Percentiles rank a stretch among this genome's conserved stretches.
Evolutionary conservation across 208 protist species (phyloP).

Genomic region (Trypanosoma vivax): DNA sequence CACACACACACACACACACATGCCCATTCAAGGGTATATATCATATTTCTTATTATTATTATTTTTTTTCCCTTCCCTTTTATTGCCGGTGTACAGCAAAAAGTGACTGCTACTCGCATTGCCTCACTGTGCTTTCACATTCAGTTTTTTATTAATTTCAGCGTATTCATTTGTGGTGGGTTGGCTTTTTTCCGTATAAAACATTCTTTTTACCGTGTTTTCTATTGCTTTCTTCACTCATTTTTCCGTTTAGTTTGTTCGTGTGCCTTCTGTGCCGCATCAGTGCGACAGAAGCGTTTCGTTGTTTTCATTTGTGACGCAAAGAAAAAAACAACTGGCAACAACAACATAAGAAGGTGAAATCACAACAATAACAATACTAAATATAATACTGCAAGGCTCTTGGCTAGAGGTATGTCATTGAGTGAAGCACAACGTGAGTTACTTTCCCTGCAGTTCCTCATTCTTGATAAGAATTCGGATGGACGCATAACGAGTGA

Average conservation of each 20-base stretch:
- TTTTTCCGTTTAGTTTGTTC: too few species aligned
- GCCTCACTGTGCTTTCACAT: background rate
- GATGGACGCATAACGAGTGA: constrained; percentile 96
- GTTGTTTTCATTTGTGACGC: too few species aligned
- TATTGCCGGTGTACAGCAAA: background rate
- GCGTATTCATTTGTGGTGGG: too few species aligned
- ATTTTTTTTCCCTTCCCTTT: constrained; percentile 8
- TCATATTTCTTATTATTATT: background rate
- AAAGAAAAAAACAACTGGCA: too few species aligned
- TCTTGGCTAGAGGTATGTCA: constrained; percentile 16
- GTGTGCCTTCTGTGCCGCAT: too few species aligned
- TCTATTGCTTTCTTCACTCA: too few species aligned
- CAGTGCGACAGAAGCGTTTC: too few species aligned
- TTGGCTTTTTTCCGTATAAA: too few species aligned
- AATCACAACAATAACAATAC: too few species aligned
- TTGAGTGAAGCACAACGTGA: constrained; percentile 96
- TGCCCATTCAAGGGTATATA: background rate
- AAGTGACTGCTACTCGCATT: background rate
- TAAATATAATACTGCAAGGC: background rate
- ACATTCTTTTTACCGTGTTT: too few species aligned
- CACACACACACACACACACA: background rate
- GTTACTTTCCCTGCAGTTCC: constrained; percentile 98
- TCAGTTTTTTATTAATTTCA: too few species aligned
- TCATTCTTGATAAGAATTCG: constrained; percentile 97
- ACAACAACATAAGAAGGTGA: too few species aligned